phyloP scores from a whole-genome alignment of 2,329 filamentous ascomycete genomes.

The Amylocarpus encephaloides region DNA sequence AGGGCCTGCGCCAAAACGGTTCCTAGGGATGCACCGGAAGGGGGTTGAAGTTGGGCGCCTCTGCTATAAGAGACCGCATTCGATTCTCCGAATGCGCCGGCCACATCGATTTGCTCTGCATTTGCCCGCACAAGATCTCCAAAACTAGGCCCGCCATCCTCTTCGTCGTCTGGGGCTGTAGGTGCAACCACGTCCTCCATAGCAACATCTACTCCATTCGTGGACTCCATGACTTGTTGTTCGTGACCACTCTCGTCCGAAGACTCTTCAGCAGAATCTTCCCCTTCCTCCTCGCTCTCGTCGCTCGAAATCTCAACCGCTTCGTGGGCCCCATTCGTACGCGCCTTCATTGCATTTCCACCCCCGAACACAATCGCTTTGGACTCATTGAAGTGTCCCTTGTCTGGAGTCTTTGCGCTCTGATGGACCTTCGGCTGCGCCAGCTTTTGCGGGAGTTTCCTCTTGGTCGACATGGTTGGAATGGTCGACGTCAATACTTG shows the following conservation, averaged over 20 bases:
- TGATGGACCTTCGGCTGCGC: conserved; percentile 49
- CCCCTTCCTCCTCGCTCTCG: conserved; percentile 41
- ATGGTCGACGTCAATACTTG: neutral
- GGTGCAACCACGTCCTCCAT: conserved; percentile 33
- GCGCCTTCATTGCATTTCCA: conserved; percentile 19
- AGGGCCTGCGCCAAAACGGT: conserved; percentile 93
- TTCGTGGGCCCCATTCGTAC: conserved; percentile 16
- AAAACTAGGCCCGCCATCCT: conserved; percentile 58
- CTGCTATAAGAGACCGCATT: conserved; percentile 21
- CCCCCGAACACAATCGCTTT: conserved; percentile 44
- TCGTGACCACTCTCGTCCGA: conserved; percentile 41
- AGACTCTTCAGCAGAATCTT: conserved; percentile 26
- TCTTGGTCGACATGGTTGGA: conserved; percentile 47
- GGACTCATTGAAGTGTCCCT: conserved; percentile 51
- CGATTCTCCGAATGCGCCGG: conserved; percentile 46
- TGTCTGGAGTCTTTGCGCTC: conserved; percentile 45
- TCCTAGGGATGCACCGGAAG: conserved; percentile 73
- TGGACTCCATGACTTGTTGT: conserved; percentile 37
- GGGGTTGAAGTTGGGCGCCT: conserved; percentile 32
- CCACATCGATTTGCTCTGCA: conserved; percentile 71
- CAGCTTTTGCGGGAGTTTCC: conserved; percentile 52
- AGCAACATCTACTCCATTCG: conserved; percentile 28
- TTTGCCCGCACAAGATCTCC: conserved; percentile 73
- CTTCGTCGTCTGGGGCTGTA: conserved; percentile 30
- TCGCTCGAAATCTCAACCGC: conserved; percentile 49